These are phyloP conservation scores for Leishmania guyanensis DNA, from an alignment of 208 protist species.

Conservation along the genomic window DNA sequence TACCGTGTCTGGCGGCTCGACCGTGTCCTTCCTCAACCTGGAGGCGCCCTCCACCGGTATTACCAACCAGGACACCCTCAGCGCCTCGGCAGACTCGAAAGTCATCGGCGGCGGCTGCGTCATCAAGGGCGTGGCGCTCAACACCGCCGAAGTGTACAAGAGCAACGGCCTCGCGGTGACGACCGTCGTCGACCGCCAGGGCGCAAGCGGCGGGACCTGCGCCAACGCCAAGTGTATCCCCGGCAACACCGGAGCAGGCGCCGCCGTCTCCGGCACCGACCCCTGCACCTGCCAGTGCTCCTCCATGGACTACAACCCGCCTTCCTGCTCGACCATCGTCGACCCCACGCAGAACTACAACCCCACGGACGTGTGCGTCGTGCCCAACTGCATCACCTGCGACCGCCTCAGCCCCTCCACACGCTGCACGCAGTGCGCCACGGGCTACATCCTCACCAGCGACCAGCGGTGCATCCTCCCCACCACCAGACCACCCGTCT, in stretches of 20 bases:
- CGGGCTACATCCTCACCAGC: background rate
- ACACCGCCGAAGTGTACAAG: background rate
- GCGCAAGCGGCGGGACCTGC: constrained; percentile 4
- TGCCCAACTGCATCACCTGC: constrained; percentile 8
- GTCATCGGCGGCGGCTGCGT: constrained; percentile 1
- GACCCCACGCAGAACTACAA: constrained; percentile 15
- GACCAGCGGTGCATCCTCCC: background rate
- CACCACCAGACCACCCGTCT: background rate
- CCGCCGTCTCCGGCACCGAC: background rate
- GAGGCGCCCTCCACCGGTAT: background rate
- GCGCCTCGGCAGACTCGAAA: background rate
- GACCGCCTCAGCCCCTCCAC: constrained; percentile 1
- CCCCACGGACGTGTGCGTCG: background rate
- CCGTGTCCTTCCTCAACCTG: constrained; percentile 11
- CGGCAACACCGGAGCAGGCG: constrained; percentile 3
- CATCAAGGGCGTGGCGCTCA: constrained; percentile 1
- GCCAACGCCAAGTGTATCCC: constrained; percentile 18
- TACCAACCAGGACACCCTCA: background rate
- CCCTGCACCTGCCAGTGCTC: constrained; percentile 22
- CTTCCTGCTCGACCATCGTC: constrained; percentile 3
- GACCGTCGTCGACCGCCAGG: constrained; percentile 3
- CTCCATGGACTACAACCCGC: background rate
- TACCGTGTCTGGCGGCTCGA: background rate
- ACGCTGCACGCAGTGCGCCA: background rate
- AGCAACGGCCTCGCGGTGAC: background rate